Base-by-base conservation (phyloP, 345 rosid species). In the Acer campestre region DNA sequence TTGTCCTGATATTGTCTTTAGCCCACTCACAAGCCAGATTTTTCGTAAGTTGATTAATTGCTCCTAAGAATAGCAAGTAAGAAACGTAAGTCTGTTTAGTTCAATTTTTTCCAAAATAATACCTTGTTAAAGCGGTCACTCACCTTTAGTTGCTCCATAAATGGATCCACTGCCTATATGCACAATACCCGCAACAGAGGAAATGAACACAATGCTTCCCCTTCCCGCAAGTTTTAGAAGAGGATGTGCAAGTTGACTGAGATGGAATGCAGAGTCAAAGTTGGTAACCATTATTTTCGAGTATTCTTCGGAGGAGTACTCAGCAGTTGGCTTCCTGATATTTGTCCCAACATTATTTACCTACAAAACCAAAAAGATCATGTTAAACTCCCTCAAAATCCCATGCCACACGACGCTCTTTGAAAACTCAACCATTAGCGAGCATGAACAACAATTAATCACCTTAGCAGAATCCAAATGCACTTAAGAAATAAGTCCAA, bases 1-100 rank as follows among this genome's bases (percentile, higher is more conserved):
- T 95, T 46, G 86, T 85, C 82, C 98, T 89, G 79, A 93, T 95
- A 68, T 95, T 93, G 87, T 93, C 98, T 11, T 82, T 84, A 17
- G 98, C 97, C 98, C 98, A 90, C 71, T 93, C 97, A 17, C 97
- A 95, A 81, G 98, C 98, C 81, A 95, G 85, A 79, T 87, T 88
- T 75, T 81, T 93, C 42, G 98, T 81, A 56, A 95, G 89, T 75
- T 91, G 98, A 86, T 95, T 93, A 59, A 93, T 85, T 56, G 98
- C 98, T 75, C 88, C 97, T 90, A 85, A 20, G 25, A 80, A 56
- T 14, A 74, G 73, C 20, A 55, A 69, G 81, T 7, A 23, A 51
- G 6, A 68, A 42, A 63, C 1, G 76, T 16, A 22, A 73, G 27
- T 9, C 53, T 67, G 23, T 75, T 58, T 10, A 8, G 14, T n/a